Percentiles rank a stretch among this genome's conserved stretches.
These are phyloP conservation scores for Cercospora zeae-maydis DNA, from an alignment of 2,329 filamentous ascomycete species.

Conservation along the genomic window DNA sequence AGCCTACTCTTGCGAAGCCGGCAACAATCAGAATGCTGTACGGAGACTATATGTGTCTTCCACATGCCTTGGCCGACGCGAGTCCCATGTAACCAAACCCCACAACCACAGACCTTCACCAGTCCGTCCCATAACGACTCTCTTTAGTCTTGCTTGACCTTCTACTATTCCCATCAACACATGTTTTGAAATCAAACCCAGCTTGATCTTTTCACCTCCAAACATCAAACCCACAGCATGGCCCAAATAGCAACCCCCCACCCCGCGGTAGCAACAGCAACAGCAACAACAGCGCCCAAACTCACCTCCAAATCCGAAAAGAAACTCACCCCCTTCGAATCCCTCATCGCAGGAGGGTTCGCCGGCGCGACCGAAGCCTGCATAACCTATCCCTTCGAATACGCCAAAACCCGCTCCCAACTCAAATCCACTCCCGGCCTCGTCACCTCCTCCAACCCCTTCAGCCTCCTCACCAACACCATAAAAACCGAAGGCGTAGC, in stretches of 20 bases:
- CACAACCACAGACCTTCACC: not conserved
- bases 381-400: constrained; percentile 43
- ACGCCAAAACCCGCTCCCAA: constrained; percentile 36
- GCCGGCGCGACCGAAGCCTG: constrained; percentile 54
- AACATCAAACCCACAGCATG: not conserved
- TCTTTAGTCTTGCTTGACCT: not conserved
- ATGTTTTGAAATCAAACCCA: not conserved
- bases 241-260: not conserved
- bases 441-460: constrained; percentile 23
- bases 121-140: not conserved
- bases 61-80: not conserved
- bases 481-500: constrained; percentile 28
- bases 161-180: too few relatives aligned
- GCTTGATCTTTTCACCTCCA: not conserved
- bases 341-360: constrained; percentile 49
- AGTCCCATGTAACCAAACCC: not conserved
- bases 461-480: constrained; percentile 28
- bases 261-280: too few relatives aligned
- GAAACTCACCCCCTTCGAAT: constrained; percentile 37
- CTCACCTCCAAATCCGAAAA: not conserved
- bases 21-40: not conserved
- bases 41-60: not conserved
- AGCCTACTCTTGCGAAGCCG: not conserved
- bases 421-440: constrained; percentile 19
- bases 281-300: not conserved